Evolutionary conservation across 768 basidiomycete genomes (phyloP), one percentile per base, ranked within the genome.

Genomic region (Calvatia gigantea): DNA sequence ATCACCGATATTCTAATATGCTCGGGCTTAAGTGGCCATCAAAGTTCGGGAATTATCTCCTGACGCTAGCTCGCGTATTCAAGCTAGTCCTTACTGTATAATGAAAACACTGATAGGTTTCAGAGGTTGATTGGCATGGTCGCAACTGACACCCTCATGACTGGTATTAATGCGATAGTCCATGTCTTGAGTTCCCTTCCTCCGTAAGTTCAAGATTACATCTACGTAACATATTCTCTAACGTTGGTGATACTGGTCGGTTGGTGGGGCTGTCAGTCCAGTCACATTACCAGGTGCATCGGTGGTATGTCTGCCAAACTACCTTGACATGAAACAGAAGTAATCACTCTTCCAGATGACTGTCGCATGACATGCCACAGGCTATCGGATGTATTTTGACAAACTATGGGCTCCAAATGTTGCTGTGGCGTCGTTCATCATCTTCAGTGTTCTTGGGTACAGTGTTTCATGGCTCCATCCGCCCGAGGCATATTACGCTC

Each of bases 51-150:
- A n/a, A n/a, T n/a, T n/a, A n/a, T n/a, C n/a, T n/a, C n/a, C n/a
- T n/a, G n/a, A n/a, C n/a, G n/a, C n/a, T n/a, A n/a, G n/a, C n/a
- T n/a, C n/a, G n/a, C n/a, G n/a, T n/a, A n/a, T n/a, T n/a, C n/a
- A n/a, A n/a, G n/a, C n/a, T n/a, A n/a, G n/a, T n/a, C n/a, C n/a
- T n/a, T n/a, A n/a, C n/a, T n/a, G n/a, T n/a, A n/a, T n/a, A n/a
- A n/a, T n/a, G n/a, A n/a, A n/a, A n/a, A n/a, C n/a, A n/a, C n/a
- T n/a, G n/a, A n/a, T n/a, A n/a, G n/a, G n/a, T n/a, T 64, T 65
- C 67, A 92, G 90, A 86, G 77, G 94, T 94, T 48, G 93, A 93
- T 54, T 95, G 92, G 91, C 75, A 91, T 37, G 93, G 93, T 8
- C 81, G 94, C 31, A 84, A 94, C 63, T n/a, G 93, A 94, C 14